Base-by-base conservation (phyloP, 352 stramenopile species). In the Phytophthora podocarpi region DNA sequence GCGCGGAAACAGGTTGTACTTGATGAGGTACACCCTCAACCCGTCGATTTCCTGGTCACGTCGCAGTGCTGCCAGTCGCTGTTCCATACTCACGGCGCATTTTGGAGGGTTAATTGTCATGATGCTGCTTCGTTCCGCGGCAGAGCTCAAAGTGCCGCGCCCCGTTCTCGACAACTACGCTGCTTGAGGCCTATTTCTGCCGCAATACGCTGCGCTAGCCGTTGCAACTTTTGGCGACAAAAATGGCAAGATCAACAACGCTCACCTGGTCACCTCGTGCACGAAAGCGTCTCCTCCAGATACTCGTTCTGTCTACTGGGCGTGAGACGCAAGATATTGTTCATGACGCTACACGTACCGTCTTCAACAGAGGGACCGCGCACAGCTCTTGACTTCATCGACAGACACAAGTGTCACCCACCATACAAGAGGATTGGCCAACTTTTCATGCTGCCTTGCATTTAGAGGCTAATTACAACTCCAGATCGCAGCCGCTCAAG, bases 11-110 rank as follows among this genome's bases (percentile, higher is more conserved):
- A 94, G 74, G 45, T 94, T 91, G 73, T 91, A 92, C 64, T 95
- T 95, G 70, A 95, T 89, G 20, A 95, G 64, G 47, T 94, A 92
- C 34, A 86, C 82, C 47, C 87, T 79, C 16, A 94, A 62, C 0
- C 82, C 83, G 30, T 95, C 85, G 58, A 94, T 94, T 53, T 95
- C 87, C 55, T 95, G 83, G 71, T 94, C 87, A 2, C 79, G 85
- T 4, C 80, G 80, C 35, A 95, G 67, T 30, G 83, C 78, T 31
- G 80, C 84, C 18, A 96, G 74, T 4, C 85, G 83, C 64, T 94
- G 80, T 64, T 96, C 83, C 87, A 94, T 93, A 62, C 90, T 96
- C 42, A 90, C 72, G 9, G 85, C 85, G 48, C 85, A 94, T 83
- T 92, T 88, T 18, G 84, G 86, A 24, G 78, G 71, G 37, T 79